These are phyloP conservation scores for Zymoseptoria tritici DNA, from an alignment of 2,329 filamentous ascomycete species.

Conservation along the genomic window DNA sequence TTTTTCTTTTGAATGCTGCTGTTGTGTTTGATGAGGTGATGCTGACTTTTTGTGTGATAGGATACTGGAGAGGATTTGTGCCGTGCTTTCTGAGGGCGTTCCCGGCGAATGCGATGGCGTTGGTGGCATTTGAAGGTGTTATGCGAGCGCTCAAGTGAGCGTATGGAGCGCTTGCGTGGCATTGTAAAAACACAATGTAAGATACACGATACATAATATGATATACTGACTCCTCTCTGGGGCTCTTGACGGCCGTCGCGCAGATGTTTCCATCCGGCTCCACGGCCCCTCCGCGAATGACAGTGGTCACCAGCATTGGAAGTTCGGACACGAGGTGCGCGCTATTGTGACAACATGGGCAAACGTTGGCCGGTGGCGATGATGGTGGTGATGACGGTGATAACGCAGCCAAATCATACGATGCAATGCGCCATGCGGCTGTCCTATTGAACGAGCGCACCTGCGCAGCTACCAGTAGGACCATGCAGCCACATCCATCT, in stretches of 20 bases:
- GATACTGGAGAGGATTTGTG: constrained; percentile 82
- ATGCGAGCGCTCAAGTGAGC: constrained; percentile 26
- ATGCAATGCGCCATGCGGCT: not conserved
- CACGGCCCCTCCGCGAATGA: not conserved
- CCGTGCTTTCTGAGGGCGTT: constrained; percentile 92
- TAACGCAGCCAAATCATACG: not conserved
- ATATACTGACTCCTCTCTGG: not conserved
- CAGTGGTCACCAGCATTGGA: not conserved
- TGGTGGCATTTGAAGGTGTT: constrained; percentile 87
- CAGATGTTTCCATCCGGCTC: not conserved
- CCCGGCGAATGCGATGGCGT: constrained; percentile 87
- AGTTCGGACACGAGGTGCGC: not conserved
- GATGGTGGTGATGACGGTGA: not conserved
- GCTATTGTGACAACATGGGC: not conserved
- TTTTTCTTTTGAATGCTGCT: not conserved
- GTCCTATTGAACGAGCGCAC: not conserved
- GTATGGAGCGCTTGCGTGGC: not conserved
- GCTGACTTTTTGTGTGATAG: not conserved
- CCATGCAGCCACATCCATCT: too few relatives aligned
- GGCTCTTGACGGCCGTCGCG: not conserved
- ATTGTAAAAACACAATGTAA: not conserved
- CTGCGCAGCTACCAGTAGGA: not conserved
- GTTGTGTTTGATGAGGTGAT: too few relatives aligned
- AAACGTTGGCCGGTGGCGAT: not conserved
- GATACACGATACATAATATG: not conserved